These are phyloP conservation scores for Sporisorium graminicola DNA, from an alignment of 1,284 basidiomycete genomes.

Conservation along the genomic window DNA sequence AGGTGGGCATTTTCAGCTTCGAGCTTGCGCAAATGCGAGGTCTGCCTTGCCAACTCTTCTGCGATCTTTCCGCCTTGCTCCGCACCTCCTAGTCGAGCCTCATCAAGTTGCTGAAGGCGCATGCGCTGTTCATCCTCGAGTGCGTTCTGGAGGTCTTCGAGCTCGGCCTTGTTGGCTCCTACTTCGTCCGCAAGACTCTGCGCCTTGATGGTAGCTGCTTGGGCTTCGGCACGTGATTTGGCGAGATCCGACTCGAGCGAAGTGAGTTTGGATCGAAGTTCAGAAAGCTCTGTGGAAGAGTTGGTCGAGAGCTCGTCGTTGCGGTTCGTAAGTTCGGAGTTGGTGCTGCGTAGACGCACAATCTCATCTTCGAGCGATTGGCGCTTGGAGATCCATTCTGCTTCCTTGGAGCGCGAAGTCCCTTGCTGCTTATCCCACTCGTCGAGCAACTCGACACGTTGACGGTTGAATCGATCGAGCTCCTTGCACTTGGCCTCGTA, in stretches of 20 bases:
- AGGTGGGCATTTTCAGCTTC: slow-evolving; percentile 52
- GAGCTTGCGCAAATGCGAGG: slow-evolving; percentile 38
- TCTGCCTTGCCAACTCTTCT: slow-evolving; percentile 44
- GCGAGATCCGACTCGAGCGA: slow-evolving; percentile 37
- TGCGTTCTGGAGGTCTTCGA: slow-evolving; percentile 50
- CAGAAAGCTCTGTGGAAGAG: slow-evolving; percentile 11
- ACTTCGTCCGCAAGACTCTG: slow-evolving; percentile 31
- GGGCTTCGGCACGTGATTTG: slow-evolving; percentile 29
- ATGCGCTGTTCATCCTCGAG: slow-evolving; percentile 50
- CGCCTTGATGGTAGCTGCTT: slow-evolving; percentile 19
- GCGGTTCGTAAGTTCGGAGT: slow-evolving; percentile 38
- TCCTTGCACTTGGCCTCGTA: slow-evolving; percentile 56
- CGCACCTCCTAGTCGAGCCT: slow-evolving; percentile 11
- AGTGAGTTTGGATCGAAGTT: slow-evolving; percentile 18
- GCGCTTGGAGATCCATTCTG: slow-evolving; percentile 36
- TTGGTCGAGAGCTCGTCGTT: slow-evolving; percentile 30
- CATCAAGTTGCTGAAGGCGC: slow-evolving; percentile 20
- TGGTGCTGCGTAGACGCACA: slow-evolving; percentile 29
- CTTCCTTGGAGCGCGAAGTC: slow-evolving; percentile 31
- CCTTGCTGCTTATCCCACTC: slow-evolving; percentile 63
- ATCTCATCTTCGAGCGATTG: slow-evolving; percentile 46
- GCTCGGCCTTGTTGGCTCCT: slow-evolving; percentile 37
- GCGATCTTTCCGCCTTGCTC: slow-evolving; percentile 37
- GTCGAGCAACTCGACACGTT: slow-evolving; percentile 58
- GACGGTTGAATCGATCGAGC: slow-evolving; percentile 58